Evolutionary conservation across 139 green algal species (phyloP).

Genomic region (Eudorina sp.): DNA sequence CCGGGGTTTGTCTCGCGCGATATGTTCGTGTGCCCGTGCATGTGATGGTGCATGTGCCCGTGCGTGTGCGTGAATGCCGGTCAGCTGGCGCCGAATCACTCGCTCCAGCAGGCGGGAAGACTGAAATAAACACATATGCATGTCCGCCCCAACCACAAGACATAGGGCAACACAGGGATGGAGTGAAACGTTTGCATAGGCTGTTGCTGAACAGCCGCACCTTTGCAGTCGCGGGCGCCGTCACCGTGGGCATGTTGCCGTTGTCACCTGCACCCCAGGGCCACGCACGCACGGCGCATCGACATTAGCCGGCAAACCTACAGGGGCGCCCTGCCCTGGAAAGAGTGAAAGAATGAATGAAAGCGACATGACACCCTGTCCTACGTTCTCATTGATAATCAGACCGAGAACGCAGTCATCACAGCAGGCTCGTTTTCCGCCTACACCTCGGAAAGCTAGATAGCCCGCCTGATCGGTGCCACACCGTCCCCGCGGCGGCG

Average conservation of each 20-base stretch:
- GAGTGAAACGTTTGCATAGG: background rate
- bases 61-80: background rate
- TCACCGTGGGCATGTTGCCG: background rate
- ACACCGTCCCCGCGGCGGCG: background rate
- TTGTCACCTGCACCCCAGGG: slow-evolving; percentile 7
- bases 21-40: background rate
- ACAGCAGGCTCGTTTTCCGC: background rate
- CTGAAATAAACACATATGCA: background rate
- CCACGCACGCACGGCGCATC: background rate
- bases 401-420: background rate
- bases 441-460: background rate
- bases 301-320: background rate
- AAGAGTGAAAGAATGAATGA: background rate
- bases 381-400: background rate
- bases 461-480: background rate
- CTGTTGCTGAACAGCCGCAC: background rate
- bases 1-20: no score
- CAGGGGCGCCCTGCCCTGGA: background rate
- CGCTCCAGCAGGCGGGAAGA: no score
- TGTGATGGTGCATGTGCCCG: background rate
- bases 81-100: no score
- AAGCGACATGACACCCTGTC: background rate
- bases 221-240: background rate
- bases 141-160: background rate
- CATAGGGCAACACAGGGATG: background rate